Evolutionary conservation across 2,329 filamentous ascomycete species (phyloP).

Genomic region (Thelonectria discophora): DNA sequence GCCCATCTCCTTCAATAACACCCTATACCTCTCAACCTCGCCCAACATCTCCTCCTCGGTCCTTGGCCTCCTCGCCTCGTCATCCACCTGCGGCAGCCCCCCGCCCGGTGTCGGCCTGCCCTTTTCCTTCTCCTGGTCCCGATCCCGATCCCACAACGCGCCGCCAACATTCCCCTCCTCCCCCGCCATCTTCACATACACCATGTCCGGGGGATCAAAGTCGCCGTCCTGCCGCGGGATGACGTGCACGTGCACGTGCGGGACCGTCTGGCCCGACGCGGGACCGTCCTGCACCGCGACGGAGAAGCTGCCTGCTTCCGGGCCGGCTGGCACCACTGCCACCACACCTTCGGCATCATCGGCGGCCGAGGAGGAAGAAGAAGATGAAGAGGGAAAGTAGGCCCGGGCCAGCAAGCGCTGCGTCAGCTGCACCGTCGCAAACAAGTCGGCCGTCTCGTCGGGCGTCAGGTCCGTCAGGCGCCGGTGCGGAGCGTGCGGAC

Average conservation of each 20-base stretch:
- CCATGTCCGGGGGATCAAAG: conserved; percentile 66
- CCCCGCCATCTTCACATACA: conserved; percentile 85
- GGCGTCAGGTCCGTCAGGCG: conserved; percentile 79
- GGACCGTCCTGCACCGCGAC: conserved; percentile 93
- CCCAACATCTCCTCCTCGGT: conserved; percentile 78
- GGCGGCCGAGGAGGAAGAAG: too few species aligned
- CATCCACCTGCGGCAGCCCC: conserved; percentile 75
- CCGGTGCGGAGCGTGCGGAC: conserved; percentile 73
- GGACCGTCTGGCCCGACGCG: conserved; percentile 91
- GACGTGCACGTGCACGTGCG: conserved; percentile 92
- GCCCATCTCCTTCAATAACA: conserved; percentile 56
- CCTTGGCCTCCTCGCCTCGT: conserved; percentile 73
- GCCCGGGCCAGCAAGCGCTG: conserved; percentile 74
- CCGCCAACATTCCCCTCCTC: conserved; percentile 85
- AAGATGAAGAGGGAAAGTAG: conserved; percentile 55
- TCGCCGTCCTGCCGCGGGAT: conserved; percentile 75
- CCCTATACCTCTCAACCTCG: conserved; percentile 76
- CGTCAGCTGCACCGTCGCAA: conserved; percentile 84
- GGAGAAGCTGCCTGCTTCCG: conserved; percentile 79
- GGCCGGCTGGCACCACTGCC: conserved; percentile 46
- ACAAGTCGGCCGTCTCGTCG: conserved; percentile 81
- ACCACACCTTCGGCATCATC: too few species aligned
- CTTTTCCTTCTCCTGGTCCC: conserved; percentile 20
- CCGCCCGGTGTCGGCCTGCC: conserved; percentile 61
- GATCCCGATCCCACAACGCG: conserved; percentile 67